phyloP scores from a whole-genome alignment of 2,329 filamentous ascomycete species.

The Lachnellula subtilissima region DNA sequence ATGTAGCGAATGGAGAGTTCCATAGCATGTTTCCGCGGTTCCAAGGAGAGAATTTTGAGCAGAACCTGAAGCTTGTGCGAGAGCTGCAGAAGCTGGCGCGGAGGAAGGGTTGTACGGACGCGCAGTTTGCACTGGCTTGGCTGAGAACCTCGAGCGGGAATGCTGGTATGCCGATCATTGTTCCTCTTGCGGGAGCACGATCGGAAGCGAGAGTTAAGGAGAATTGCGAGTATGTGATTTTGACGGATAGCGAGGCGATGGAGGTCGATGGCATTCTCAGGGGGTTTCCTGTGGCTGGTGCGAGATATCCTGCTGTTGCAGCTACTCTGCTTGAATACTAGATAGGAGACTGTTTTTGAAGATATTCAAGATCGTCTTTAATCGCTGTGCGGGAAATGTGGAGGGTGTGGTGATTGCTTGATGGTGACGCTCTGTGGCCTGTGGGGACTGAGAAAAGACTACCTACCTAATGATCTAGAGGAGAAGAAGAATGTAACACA shows the following conservation, averaged over 20 bases:
- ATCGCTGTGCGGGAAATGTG: too few relatives aligned
- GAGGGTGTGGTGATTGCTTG: too few relatives aligned
- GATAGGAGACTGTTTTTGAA: too few relatives aligned
- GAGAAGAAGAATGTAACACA: too few relatives aligned
- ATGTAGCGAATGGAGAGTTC: constrained; percentile 48
- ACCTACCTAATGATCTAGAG: too few relatives aligned
- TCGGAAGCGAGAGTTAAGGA: constrained; percentile 27
- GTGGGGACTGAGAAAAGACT: too few relatives aligned
- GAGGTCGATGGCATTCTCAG: constrained; percentile 27
- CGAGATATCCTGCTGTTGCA: constrained; percentile 12
- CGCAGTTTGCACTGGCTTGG: constrained; percentile 50
- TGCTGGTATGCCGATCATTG: constrained; percentile 15
- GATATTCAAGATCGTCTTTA: too few relatives aligned
- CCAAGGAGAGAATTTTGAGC: constrained; percentile 54
- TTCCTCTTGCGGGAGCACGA: constrained; percentile 32
- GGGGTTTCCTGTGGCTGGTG: constrained; percentile 15
- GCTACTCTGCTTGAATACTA: constrained; percentile 8
- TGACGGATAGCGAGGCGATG: constrained; percentile 29
- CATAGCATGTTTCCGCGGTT: constrained; percentile 61
- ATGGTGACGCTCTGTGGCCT: too few relatives aligned
- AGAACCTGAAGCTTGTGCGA: constrained; percentile 57
- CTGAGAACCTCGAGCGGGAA: constrained; percentile 10
- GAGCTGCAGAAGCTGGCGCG: constrained; percentile 53
- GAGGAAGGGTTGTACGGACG: constrained; percentile 53
- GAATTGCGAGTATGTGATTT: constrained; percentile 26